Evolutionary conservation across 2,329 filamentous ascomycete species (phyloP).

Genomic region (Colletotrichum sp.): DNA sequence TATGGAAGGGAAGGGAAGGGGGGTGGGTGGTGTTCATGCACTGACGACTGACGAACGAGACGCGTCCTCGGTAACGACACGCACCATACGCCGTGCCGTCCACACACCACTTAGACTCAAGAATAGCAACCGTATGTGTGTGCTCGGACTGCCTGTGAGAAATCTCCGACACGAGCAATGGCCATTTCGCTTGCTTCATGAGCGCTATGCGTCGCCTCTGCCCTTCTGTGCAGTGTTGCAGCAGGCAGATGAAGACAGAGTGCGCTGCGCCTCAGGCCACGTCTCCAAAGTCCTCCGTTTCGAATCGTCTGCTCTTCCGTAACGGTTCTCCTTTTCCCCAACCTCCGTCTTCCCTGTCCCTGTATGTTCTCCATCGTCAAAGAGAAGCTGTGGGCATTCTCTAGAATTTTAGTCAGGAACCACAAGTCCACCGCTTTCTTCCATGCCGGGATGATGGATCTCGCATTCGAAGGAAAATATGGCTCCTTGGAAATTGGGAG

Average conservation of each 20-base stretch:
- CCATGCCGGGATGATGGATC: slow-evolving; percentile 2
- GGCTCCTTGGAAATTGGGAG: neutral
- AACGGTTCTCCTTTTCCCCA: neutral
- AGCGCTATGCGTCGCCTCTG: neutral
- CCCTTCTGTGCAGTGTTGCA: neutral
- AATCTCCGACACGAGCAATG: neutral
- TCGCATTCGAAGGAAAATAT: neutral
- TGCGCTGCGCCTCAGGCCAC: slow-evolving; percentile 1
- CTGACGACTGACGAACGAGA: neutral
- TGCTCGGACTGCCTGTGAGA: neutral
- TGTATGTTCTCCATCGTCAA: neutral
- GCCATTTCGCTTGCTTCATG: neutral
- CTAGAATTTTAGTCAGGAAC: neutral
- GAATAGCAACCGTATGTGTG: neutral
- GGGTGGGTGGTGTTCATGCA: neutral
- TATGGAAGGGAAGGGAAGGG: neutral
- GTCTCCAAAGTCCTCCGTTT: neutral
- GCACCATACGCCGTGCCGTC: neutral
- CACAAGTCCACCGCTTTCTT: neutral
- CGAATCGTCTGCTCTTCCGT: neutral
- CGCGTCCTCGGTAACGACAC: neutral
- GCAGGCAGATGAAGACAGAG: neutral
- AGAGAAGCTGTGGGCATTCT: neutral
- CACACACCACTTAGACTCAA: neutral
- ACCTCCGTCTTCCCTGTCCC: neutral